Evolutionary conservation across 129 eudicot species (phyloP), one percentile per base, ranked within the genome.

Genomic region (Helianthus tuberosus): DNA sequence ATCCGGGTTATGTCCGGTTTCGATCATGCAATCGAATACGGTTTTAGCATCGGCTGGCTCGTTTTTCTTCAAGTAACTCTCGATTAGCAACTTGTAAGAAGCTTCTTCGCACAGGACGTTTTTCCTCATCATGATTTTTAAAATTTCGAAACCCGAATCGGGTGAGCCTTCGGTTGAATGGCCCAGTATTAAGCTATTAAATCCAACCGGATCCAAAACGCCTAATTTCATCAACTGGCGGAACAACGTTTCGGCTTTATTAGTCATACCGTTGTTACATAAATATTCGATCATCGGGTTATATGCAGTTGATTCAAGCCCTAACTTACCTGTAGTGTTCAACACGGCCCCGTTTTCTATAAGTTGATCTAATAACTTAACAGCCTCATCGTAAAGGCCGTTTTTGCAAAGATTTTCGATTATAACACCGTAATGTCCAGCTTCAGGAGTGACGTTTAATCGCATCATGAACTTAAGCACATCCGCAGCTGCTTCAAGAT

Each of bases 221-320:
- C 96, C 98, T 82, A 79, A 81, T 85, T 94, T 90, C 97, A 94
- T 83, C 82, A 94, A 59, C 80, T 90, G 93, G 14, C 97, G 58
- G 53, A 88, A 77, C 72, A 94, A 83, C 3, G 80, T 83, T 84
- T 94, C 98, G 5, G 98, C 97, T 78, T 90, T 90, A 20, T 15
- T 53, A 0, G 98, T 81, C 81, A 84, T 87, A 2, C 89, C 91
- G 62, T 85, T 90, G 73, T 84, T 80, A 69, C 98, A 94, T 6
- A 90, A 84, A 80, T 94, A 85, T 61, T 88, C 91, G 13, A 94
- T 88, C 69, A 90, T 75, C 1, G 89, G 85, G 75, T 94, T 94
- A 76, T 86, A 94, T 0, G 91, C 82, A 12, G 74, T 81, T 17
- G 97, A 74, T 77, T 88, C 93, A 78, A 94, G 79, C 71, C 88